Base-by-base conservation (phyloP, 805 yeast genomes). In the Wickerhamomyces strasburgensis region DNA sequence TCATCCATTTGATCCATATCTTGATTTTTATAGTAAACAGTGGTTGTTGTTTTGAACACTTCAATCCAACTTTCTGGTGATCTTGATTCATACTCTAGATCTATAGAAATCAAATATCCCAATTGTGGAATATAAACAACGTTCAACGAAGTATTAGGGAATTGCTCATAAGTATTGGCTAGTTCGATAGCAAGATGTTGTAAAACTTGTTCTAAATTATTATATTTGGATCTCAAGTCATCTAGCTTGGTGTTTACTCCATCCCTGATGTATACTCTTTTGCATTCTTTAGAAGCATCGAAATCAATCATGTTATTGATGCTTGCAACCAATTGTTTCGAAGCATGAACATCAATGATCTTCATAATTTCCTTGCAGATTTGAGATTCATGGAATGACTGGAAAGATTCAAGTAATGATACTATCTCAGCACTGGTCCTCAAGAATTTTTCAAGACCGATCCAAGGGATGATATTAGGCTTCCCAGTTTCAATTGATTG, bases 41-140 rank as follows among this genome's bases (percentile, higher is more conserved):
- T 56, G 1, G 67, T 56, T 2, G 59, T 41, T 0, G 73, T 67
- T 29, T 57, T 47, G 40, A 71, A 70, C 0, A 61, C 49, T 38
- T 61, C 63, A 5, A 49, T 48, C 70, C 73, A 67, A 5, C 33
- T 35, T 3, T 42, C 24, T 5, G 45, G 43, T 1, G 37, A 29
- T 0, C 34, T 29, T 6, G 29, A 14, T 5, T 33, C 21, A 2
- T 39, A 10, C 3, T 29, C 13, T 2, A 31, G 17, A 14, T 54
- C 56, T 2, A 61, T 33, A 0, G 64, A 56, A 1, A 66, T 49
- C 28, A 70, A 43, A 34, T 60, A 70, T 0, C 75, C 75, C 16
- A 70, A 41, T 30, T 70, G 73, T 3, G 75, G 75, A 18, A 69
- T 62, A 43, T 69, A 70, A 0, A 64, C 61, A 1, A 62, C 62